Conservation (phyloP, 805 yeast genomes). For the Grigorovia transvaalensis region DNA sequence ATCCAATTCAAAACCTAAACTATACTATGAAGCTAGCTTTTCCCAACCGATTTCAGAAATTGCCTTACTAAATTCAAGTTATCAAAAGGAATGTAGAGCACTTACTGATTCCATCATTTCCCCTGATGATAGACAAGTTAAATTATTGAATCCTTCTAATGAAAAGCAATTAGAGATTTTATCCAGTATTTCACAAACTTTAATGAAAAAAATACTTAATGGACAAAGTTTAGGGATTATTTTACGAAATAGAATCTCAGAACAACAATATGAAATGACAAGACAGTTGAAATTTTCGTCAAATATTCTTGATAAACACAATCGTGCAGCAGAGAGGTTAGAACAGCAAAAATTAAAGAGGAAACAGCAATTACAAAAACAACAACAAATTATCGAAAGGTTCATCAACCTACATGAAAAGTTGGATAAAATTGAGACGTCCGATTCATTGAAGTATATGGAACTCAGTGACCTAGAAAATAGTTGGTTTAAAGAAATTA, state of each 20-base stretch:
- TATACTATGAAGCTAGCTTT: conserved; percentile 6
- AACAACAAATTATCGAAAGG: conserved; percentile 27
- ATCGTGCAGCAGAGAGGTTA: conserved; percentile 8
- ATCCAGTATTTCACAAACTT: conserved; percentile 16
- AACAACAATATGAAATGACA: conserved; percentile 34
- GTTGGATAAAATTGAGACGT: conserved; percentile 15
- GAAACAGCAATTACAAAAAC: conserved; percentile 22
- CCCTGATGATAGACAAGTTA: conserved; percentile 15
- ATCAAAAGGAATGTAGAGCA: conserved; percentile 7
- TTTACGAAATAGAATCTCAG: conserved; percentile 29
- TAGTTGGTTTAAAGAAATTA: conserved; percentile 38
- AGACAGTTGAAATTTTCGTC: conserved; percentile 30
- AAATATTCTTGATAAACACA: conserved; percentile 15
- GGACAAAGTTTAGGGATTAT: conserved; percentile 28
- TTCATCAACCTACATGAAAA: conserved; percentile 21
- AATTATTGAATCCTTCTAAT: conserved; percentile 15
- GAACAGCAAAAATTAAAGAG: conserved; percentile 10
- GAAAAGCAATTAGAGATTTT: conserved; percentile 21
- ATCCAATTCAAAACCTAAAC: not conserved
- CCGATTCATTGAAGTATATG: conserved; percentile 12
- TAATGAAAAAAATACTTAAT: conserved; percentile 12
- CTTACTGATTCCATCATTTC: conserved; percentile 14
- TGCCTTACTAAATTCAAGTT: conserved; percentile 8
- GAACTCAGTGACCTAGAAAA: conserved; percentile 34
- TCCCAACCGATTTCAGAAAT: conserved; percentile 19